Percentiles rank a stretch among this genome's conserved stretches.
Evolutionary conservation across 176 grass and related monocot genomes (phyloP).

Genomic region (Ananas comosus): DNA sequence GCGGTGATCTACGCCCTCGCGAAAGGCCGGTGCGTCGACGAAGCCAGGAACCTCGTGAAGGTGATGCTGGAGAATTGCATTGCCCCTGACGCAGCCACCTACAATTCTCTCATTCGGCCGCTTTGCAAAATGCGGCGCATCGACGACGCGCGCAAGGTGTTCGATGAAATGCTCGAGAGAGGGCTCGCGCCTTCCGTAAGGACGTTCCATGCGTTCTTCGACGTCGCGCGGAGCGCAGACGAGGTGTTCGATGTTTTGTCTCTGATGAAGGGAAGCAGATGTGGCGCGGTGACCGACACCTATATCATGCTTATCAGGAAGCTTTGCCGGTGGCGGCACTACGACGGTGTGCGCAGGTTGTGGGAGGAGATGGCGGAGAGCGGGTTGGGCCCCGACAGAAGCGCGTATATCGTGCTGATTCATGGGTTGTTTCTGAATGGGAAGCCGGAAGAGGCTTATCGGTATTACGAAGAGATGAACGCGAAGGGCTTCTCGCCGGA

Average conservation of each 20-base stretch:
- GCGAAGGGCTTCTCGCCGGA: slow-evolving; percentile 58
- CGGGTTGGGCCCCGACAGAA: slow-evolving; percentile 57
- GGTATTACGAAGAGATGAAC: slow-evolving; percentile 76
- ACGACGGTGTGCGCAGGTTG: slow-evolving; percentile 49
- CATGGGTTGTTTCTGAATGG: slow-evolving; percentile 75
- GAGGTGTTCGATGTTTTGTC: slow-evolving; percentile 58
- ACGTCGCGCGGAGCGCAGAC: slow-evolving; percentile 32
- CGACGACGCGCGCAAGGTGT: slow-evolving; percentile 50
- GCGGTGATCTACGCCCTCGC: slow-evolving; percentile 54
- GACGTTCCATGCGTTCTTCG: slow-evolving; percentile 72
- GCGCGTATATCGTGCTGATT: slow-evolving; percentile 67
- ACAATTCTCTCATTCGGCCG: slow-evolving; percentile 66
- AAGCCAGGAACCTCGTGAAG: slow-evolving; percentile 47
- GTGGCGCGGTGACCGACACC: slow-evolving; percentile 44
- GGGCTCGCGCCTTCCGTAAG: slow-evolving; percentile 46
- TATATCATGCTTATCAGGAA: slow-evolving; percentile 85
- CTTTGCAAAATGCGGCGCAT: slow-evolving; percentile 50
- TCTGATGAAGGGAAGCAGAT: slow-evolving; percentile 44
- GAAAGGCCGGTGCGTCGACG: slow-evolving; percentile 52
- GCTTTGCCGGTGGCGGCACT: slow-evolving; percentile 61
- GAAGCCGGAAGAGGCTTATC: slow-evolving; percentile 47
- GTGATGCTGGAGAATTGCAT: slow-evolving; percentile 59
- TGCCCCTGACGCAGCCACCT: slow-evolving; percentile 47
- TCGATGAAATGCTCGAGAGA: slow-evolving; percentile 62
- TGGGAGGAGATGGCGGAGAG: slow-evolving; percentile 68